Conservation (phyloP, 306 rosid genomes). For the Rosa chinensis region DNA sequence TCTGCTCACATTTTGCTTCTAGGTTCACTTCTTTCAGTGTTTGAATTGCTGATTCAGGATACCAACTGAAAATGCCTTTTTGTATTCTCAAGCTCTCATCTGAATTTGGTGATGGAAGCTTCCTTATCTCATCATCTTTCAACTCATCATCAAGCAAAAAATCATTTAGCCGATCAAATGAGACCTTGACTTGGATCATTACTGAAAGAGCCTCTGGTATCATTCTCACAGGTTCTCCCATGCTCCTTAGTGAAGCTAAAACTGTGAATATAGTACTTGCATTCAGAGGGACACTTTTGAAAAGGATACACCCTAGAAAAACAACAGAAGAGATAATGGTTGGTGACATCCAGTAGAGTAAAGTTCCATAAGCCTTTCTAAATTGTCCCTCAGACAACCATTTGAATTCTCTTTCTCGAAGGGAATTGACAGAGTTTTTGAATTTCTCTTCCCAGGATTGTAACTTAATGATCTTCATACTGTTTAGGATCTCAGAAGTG, state of each 20-base stretch:
- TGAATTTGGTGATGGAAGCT: slow-evolving; percentile 12
- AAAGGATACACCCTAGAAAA: slow-evolving; percentile 50
- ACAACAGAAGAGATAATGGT: slow-evolving; percentile 57
- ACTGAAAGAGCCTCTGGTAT: slow-evolving; percentile 74
- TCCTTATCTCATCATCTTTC: slow-evolving; percentile 22
- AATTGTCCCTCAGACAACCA: slow-evolving; percentile 56
- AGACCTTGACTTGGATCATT: slow-evolving; percentile 72
- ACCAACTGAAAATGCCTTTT: slow-evolving; percentile 66
- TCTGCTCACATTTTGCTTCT: slow-evolving; percentile 53
- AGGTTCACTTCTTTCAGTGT: slow-evolving; percentile 50
- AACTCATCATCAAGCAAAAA: slow-evolving; percentile 71
- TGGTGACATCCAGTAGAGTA: slow-evolving; percentile 74
- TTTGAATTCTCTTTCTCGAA: slow-evolving; percentile 54
- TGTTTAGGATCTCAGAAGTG: slow-evolving; percentile 78
- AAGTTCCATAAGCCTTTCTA: slow-evolving; percentile 35
- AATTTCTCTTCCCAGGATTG: slow-evolving; percentile 88
- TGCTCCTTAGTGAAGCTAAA: slow-evolving; percentile 52
- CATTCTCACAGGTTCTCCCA: slow-evolving; percentile 73
- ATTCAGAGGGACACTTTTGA: slow-evolving; percentile 59
- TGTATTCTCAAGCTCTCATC: slow-evolving; percentile 41
- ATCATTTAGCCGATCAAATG: slow-evolving; percentile 57
- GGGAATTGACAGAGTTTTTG: slow-evolving; percentile 42
- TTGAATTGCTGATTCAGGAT: slow-evolving; percentile 41
- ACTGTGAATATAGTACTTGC: slow-evolving; percentile 82
- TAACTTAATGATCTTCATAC: slow-evolving; percentile 73